Evolutionary conservation across 1,284 basidiomycete species (phyloP).

Genomic region (Tausonia pullulans): DNA sequence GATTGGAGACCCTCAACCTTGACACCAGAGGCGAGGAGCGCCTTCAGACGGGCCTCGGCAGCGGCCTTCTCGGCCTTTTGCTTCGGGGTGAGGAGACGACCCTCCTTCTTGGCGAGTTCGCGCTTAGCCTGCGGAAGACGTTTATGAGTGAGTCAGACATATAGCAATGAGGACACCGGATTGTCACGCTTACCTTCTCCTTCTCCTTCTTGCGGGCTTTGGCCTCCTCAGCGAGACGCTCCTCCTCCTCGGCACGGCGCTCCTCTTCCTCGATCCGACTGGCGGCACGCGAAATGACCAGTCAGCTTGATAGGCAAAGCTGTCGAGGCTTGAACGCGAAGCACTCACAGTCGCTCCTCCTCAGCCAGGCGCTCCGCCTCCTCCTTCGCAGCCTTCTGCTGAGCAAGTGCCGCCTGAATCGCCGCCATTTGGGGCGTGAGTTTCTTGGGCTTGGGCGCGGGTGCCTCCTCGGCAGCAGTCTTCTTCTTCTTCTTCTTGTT

Average conservation of each 20-base stretch:
- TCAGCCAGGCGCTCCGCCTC: constrained; percentile 56
- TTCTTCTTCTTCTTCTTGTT: constrained; percentile 90
- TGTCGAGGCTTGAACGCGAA: not conserved
- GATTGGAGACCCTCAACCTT: constrained; percentile 71
- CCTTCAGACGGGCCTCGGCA: constrained; percentile 83
- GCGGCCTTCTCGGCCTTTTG: constrained; percentile 89
- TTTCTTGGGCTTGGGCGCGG: constrained; percentile 50
- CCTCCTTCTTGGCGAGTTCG: constrained; percentile 79
- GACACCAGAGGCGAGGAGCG: constrained; percentile 77
- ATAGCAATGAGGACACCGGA: not conserved
- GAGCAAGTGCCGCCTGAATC: constrained; percentile 73
- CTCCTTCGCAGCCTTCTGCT: constrained; percentile 75
- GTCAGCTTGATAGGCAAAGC: not conserved
- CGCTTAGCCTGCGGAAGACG: constrained; percentile 52
- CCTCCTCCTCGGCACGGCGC: constrained; percentile 62
- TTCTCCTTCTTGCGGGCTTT: constrained; percentile 76
- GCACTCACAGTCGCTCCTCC: constrained; percentile 47
- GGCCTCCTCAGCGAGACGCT: constrained; percentile 61
- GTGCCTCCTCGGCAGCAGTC: constrained; percentile 59
- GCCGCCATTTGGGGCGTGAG: constrained; percentile 56
- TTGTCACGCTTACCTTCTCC: constrained; percentile 56
- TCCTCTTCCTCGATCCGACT: constrained; percentile 76
- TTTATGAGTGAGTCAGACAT: not conserved
- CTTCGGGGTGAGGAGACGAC: constrained; percentile 80
- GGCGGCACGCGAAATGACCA: constrained; percentile 1